Evolutionary conservation across 306 rosid species (phyloP), one percentile per base, ranked within the genome.

Genomic region (Medicago arabica): DNA sequence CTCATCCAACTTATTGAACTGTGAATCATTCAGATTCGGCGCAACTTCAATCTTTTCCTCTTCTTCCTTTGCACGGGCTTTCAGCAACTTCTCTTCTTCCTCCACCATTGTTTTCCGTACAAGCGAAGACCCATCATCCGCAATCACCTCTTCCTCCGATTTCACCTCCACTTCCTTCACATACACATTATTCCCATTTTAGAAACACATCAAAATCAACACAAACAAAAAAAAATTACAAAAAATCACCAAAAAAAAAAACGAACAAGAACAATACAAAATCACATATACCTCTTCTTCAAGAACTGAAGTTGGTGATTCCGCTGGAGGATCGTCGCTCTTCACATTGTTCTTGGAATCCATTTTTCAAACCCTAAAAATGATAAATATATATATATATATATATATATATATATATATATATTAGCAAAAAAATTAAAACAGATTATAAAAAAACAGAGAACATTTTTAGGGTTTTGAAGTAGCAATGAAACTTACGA

Each of bases 1-100:
- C 84, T 96, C 99, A 64, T 96, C 98, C 87, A 96, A 81, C 75
- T 90, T 96, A 85, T 84, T 86, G 67, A 88, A 92, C 81, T 92
- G 97, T 5, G 82, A 70, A 15, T 89, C 91, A 79, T 75, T 85
- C 76, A 96, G 82, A 55, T 65, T 38, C 4, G 79, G 73, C 1
- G 88, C 77, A 71, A 49, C 85, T 41, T 66, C 83, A 1, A 7
- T 12, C 39, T 77, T 82, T 12, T 12, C 83, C 67, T 83, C 88
- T 72, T 88, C 98, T 82, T 88, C 93, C 83, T 86, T 79, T 0
- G 81, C 70, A 82, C 92, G 83, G 59, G 82, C 90, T 72, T 88
- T 54, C 16, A 86, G 86, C 70, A 95, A 81, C 60, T 88, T 83
- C 28, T 77, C 84, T 82, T 92, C 97, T 85, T 85, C 97, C 76